Base-by-base conservation (phyloP, 495 filamentous ascomycete species). In the Rhypophila decipiens region DNA sequence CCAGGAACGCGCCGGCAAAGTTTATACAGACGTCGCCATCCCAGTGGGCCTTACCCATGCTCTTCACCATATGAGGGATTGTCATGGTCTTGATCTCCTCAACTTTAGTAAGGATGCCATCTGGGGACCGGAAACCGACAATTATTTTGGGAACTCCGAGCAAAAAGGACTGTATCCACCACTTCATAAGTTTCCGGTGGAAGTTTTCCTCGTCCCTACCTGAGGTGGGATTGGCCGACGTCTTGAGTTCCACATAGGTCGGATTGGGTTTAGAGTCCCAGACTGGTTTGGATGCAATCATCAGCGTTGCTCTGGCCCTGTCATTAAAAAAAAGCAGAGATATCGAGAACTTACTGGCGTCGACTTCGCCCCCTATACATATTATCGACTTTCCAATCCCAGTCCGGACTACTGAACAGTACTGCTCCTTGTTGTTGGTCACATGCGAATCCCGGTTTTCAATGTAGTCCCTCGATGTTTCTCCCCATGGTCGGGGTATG, bases 191-290 rank as follows among this genome's bases (percentile, higher is more conserved):
- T 61, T 97, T 97, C 10, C 85, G 77, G 64, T 99, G 87, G 55
- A 85, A 95, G 43, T 83, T 86, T 15, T 83, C 49, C 63, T 79
- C 72, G 50, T 88, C 85, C 27, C 79, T 75, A 1, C 83, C 73
- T 27, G 70, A 75, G 21, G 68, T 67, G 27, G 86, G 83, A 47
- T 85, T 80, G n/a, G 80, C 83, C 2, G 79, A 78, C 0, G 93
- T 97, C 63, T 99, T 99, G 40, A 99, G 74, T 64, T 99, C 93
- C 13, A 99, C 83, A 84, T 90, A 99, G 50, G 91, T 83, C 24
- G 77, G 67, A 0, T 57, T 64, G 0, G 89, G 87, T 59, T 90
- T 91, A 46, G 69, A 74, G 58, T 93, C 89, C 88, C 89, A 91
- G 15, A 95, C 86, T 87, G 49, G 45, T 23, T 23, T 17, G n/a